Conservation (phyloP, 1,284 basidiomycete genomes). For the Trichosporon asahii region DNA sequence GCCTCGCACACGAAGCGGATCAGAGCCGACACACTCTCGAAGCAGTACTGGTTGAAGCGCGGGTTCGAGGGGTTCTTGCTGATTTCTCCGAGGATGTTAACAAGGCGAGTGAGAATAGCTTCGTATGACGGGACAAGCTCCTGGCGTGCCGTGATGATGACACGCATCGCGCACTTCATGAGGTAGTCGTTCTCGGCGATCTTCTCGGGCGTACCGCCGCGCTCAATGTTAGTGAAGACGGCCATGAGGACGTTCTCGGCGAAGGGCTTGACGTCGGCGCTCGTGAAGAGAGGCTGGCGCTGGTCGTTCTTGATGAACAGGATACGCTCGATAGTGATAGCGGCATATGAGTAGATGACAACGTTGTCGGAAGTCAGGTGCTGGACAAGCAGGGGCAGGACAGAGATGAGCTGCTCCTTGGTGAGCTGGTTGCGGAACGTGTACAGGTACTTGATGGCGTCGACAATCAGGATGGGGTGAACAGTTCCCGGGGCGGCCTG, state of each 20-base stretch:
- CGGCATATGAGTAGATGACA: constrained; percentile 64
- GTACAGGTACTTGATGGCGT: constrained; percentile 89
- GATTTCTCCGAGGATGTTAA: constrained; percentile 77
- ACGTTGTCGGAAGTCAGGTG: constrained; percentile 80
- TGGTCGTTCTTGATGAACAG: constrained; percentile 76
- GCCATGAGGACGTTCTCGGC: constrained; percentile 72
- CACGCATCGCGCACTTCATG: constrained; percentile 97
- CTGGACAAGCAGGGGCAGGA: constrained; percentile 80
- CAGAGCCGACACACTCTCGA: constrained; percentile 89
- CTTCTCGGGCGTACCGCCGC: constrained; percentile 82
- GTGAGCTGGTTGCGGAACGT: constrained; percentile 96
- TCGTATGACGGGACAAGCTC: constrained; percentile 67
- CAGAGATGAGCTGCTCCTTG: constrained; percentile 87
- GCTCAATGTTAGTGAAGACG: constrained; percentile 76
- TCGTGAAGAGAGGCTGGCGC: constrained; percentile 67
- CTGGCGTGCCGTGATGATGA: constrained; percentile 83
- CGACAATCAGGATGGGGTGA: constrained; percentile 89
- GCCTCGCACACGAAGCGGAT: constrained; percentile 80
- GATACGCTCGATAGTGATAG: constrained; percentile 75
- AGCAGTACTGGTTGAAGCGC: constrained; percentile 94
- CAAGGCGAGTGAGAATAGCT: constrained; percentile 69
- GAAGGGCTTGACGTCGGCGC: constrained; percentile 79
- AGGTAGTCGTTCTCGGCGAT: constrained; percentile 96
- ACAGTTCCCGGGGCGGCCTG: constrained; percentile 66
- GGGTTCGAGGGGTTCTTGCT: constrained; percentile 97